Evolutionary conservation across 2,329 filamentous ascomycete genomes (phyloP), one percentile per base, ranked within the genome.

Genomic region (Colletotrichum phormii): DNA sequence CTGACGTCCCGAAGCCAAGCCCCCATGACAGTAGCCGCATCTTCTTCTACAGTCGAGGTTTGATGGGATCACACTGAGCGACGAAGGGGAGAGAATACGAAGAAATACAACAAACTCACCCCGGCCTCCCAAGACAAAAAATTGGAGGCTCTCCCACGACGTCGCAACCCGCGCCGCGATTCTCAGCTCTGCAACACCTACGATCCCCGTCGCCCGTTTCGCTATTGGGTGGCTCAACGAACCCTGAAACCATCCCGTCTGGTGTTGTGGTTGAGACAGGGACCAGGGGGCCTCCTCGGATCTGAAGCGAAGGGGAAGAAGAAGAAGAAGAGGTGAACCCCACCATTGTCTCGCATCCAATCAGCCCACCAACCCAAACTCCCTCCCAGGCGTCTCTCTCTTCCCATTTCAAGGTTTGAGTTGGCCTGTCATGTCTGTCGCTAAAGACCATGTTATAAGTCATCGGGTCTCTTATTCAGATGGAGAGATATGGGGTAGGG

Each of bases 161-260:
- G 64, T 71, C 64, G 64, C 64, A 67, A 71, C 64, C 42, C 64
- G 49, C 49, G 15, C 22, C 29, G 58, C 55, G 57, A 62, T 67
- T n/a, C 22, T 18, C 63, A 13, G 51, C 46, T 71, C 64, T 67
- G 68, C 31, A 67, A 71, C 64, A 57, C 26, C n/a, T 29, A 29
- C 0, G 35, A 61, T 61, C 68, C 57, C 49, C 51, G 35, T 11
- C 0, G 3, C 0, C 5, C 15, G 0, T n/a, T 5, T 2, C 11
- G 9, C 57, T 24, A 67, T 71, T 71, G 68, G 68, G 37, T 13
- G 15, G 13, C n/a, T 58, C 29, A 31, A 22, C 22, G n/a, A 49
- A 49, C 67, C 55, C 63, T 67, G 68, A 71, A 71, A 71, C 68
- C 37, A 24, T 13, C 35, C 64, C 37, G 22, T 13, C 35, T 46